These are phyloP conservation scores for Scheffersomyces lignosus DNA, from an alignment of 805 yeast genomes.

Conservation along the genomic window DNA sequence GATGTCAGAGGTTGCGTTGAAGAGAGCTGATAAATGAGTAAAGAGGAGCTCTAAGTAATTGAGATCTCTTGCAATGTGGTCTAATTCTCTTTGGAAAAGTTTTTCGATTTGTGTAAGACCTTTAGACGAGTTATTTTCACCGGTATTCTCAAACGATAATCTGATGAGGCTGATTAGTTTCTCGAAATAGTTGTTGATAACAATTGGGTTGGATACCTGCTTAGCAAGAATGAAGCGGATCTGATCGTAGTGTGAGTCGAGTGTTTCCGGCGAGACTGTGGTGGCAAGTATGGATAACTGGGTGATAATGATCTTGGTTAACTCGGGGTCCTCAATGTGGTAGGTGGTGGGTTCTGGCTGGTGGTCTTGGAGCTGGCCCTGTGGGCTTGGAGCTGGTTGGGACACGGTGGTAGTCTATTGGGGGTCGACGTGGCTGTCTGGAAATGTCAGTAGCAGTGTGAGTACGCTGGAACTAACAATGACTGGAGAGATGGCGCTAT, in stretches of 20 bases:
- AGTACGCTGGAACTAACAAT: no score
- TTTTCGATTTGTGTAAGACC: constrained; percentile 21
- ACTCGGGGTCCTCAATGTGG: constrained; percentile 22
- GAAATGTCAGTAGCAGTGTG: no score
- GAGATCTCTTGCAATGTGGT: constrained; percentile 24
- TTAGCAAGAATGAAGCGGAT: constrained; percentile 47
- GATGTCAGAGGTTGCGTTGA: constrained; percentile 16
- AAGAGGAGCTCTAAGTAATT: constrained; percentile 23
- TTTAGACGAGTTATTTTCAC: constrained; percentile 1
- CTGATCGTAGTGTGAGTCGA: constrained; percentile 40
- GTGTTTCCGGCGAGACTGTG: constrained; percentile 41
- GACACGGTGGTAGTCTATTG: no score
- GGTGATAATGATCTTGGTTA: constrained; percentile 42
- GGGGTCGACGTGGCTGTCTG: no score
- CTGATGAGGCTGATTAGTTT: constrained; percentile 17
- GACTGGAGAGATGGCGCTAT: no score
- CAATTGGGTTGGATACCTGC: constrained; percentile 13
- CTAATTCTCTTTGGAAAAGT: constrained; percentile 27
- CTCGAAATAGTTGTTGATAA: constrained; percentile 19
- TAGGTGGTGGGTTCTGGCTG: constrained; percentile 2
- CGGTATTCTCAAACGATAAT: no score
- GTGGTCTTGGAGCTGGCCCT: constrained; percentile 29
- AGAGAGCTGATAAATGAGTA: constrained; percentile 17
- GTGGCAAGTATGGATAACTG: constrained; percentile 55
- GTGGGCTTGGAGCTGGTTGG: constrained; percentile 36